These are phyloP conservation scores for Kodamaea sp. DNA, from an alignment of 1,139 yeast species.

Conservation along the genomic window DNA sequence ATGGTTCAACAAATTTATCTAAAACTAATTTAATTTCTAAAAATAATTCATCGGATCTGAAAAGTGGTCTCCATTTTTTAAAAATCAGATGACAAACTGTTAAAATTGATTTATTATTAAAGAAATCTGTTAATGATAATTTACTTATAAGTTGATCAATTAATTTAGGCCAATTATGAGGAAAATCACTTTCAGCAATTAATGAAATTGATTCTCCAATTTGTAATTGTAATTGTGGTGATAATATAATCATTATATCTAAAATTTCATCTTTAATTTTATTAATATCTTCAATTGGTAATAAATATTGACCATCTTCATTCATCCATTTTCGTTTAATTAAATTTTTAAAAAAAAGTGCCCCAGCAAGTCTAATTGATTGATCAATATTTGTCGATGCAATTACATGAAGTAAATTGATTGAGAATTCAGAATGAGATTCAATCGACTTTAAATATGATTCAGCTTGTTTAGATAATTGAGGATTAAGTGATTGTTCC, in stretches of 20 bases:
- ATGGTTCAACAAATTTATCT: slow-evolving; percentile 81
- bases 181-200: slow-evolving; percentile 96
- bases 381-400: slow-evolving; percentile 55
- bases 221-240: slow-evolving; percentile 74
- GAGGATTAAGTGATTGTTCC: slow-evolving; percentile 49
- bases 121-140: slow-evolving; percentile 61
- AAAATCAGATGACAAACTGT: slow-evolving; percentile 94
- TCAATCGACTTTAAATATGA: slow-evolving; percentile 59
- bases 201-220: slow-evolving; percentile 89
- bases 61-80: slow-evolving; percentile 94
- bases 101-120: slow-evolving; percentile 78
- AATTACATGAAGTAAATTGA: slow-evolving; percentile 71
- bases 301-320: slow-evolving; percentile 75
- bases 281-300: slow-evolving; percentile 59
- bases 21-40: slow-evolving; percentile 84
- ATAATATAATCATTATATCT: slow-evolving; percentile 76
- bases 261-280: slow-evolving; percentile 75
- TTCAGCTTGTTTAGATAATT: slow-evolving; percentile 60
- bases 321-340: slow-evolving; percentile 84
- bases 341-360: slow-evolving; percentile 85
- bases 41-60: slow-evolving; percentile 86
- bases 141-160: slow-evolving; percentile 72
- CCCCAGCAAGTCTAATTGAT: slow-evolving; percentile 78
- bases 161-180: slow-evolving; percentile 79
- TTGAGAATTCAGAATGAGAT: slow-evolving; percentile 65